A percentile compares a stretch with the other conserved stretches of the same genome.
Evolutionary conservation across 805 yeast species (phyloP).

Genomic region (Candida glaebosa): DNA sequence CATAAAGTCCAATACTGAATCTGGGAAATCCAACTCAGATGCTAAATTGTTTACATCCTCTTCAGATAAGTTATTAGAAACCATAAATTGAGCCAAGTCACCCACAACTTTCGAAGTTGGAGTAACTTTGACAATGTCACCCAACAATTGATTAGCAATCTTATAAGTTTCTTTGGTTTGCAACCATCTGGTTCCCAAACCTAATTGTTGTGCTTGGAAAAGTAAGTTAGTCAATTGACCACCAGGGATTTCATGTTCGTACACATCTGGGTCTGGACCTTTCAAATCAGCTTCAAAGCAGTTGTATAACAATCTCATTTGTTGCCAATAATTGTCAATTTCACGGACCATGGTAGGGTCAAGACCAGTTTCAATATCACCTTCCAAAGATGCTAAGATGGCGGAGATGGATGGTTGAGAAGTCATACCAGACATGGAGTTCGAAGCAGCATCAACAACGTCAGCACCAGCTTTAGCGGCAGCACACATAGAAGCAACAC

Average conservation of each 20-base stretch:
- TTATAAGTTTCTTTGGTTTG: conserved; percentile 94
- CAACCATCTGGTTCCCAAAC: conserved; percentile 94
- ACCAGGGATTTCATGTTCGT: conserved; percentile 98
- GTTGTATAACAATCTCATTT: conserved; percentile 93
- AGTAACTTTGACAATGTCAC: conserved; percentile 97
- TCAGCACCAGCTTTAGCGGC: conserved; percentile 97
- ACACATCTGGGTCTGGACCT: conserved; percentile 99
- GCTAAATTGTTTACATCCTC: conserved; percentile 90
- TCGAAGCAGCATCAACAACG: conserved; percentile 95
- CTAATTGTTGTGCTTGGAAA: conserved; percentile 99
- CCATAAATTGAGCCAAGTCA: conserved; percentile 99
- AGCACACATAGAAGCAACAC: conserved; percentile 94
- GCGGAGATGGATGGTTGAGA: conserved; percentile 97
- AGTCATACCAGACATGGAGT: conserved; percentile 97
- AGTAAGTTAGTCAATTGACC: conserved; percentile 97
- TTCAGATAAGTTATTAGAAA: conserved; percentile 80
- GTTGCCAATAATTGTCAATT: conserved; percentile 96
- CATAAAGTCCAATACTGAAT: conserved; percentile 95
- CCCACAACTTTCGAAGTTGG: conserved; percentile 99
- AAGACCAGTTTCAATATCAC: conserved; percentile 74
- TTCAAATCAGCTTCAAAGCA: conserved; percentile 98
- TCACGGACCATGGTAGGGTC: conserved; percentile 67
- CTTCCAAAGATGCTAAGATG: conserved; percentile 86
- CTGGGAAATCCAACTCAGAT: conserved; percentile 93
- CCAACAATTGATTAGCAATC: conserved; percentile 85